A percentile compares a stretch with the other conserved stretches of the same genome.
phyloP scores from a whole-genome alignment of 495 filamentous ascomycete species.

The Trypethelium eluteriae region DNA sequence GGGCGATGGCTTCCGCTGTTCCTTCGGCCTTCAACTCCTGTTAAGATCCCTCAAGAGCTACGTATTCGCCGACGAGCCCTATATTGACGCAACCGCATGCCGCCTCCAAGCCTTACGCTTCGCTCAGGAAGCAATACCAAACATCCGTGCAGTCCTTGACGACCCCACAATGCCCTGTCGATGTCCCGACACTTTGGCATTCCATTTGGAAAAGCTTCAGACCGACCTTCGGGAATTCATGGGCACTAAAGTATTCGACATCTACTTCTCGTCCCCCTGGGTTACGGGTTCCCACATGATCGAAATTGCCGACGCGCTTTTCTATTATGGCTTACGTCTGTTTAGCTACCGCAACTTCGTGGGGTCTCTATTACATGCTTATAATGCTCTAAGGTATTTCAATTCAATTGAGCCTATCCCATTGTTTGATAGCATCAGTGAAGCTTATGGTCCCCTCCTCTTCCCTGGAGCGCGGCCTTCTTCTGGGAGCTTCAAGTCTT shows the following conservation, averaged over 20 bases:
- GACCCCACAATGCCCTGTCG: slow-evolving; percentile 27
- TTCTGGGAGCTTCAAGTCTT: slow-evolving; percentile 23
- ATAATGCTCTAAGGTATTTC: slow-evolving; percentile 22
- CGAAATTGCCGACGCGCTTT: slow-evolving; percentile 23
- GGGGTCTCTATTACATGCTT: slow-evolving; percentile 27
- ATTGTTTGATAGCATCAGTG: slow-evolving; percentile 23
- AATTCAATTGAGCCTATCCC: slow-evolving; percentile 18
- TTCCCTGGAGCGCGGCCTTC: slow-evolving; percentile 27
- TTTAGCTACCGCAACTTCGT: slow-evolving; percentile 26
- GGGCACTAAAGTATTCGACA: slow-evolving; percentile 20
- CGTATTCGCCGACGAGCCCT: slow-evolving; percentile 10
- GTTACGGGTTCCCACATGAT: slow-evolving; percentile 25
- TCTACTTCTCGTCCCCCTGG: slow-evolving; percentile 29
- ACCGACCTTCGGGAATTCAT: slow-evolving; percentile 22
- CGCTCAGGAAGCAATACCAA: slow-evolving; percentile 22
- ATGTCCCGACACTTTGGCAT: slow-evolving; percentile 27
- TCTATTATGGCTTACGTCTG: slow-evolving; percentile 29
- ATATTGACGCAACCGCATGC: slow-evolving; percentile 13
- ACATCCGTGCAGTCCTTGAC: slow-evolving; percentile 18
- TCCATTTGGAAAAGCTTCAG: slow-evolving; percentile 24
- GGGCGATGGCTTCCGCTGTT: slow-evolving; percentile 20
- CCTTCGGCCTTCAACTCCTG: slow-evolving; percentile 24
- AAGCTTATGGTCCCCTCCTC: slow-evolving; percentile 18
- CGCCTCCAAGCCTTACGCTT: slow-evolving; percentile 26
- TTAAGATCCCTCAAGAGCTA: slow-evolving; percentile 22